phyloP scores from a whole-genome alignment of 345 rosid species.

The Citrus sinensis region DNA sequence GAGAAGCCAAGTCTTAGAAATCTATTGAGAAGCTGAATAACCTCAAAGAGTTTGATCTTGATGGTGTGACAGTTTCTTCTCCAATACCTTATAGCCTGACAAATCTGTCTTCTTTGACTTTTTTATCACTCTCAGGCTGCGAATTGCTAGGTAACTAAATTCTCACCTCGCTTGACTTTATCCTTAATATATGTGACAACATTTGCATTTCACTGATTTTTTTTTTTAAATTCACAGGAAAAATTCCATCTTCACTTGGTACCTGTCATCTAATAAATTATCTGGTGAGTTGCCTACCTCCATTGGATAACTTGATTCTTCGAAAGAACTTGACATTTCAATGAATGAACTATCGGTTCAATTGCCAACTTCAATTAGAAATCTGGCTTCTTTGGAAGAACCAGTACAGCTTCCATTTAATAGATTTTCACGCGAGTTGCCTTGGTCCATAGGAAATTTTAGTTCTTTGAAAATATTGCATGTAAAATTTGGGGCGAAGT shows the following conservation, averaged over 20 bases:
- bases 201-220: no score
- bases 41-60: slow-evolving; percentile 9
- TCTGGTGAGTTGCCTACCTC: background rate
- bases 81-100: background rate
- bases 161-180: background rate
- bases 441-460: no score
- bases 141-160: background rate
- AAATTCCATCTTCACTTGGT: slow-evolving; percentile 6
- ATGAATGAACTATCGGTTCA: background rate
- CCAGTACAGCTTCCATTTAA: no score
- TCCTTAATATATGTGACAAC: no score
- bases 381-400: no score
- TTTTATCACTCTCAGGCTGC: background rate
- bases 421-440: background rate
- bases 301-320: background rate
- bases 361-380: no score
- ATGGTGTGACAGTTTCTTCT: background rate
- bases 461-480: no score
- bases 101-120: background rate
- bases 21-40: slow-evolving; percentile 2
- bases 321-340: background rate
- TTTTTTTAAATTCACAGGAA: background rate
- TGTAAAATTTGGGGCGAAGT: background rate
- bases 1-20: background rate
- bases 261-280: background rate